Evolutionary conservation across 805 yeast genomes (phyloP).

Genomic region (Starmera quercuum): DNA sequence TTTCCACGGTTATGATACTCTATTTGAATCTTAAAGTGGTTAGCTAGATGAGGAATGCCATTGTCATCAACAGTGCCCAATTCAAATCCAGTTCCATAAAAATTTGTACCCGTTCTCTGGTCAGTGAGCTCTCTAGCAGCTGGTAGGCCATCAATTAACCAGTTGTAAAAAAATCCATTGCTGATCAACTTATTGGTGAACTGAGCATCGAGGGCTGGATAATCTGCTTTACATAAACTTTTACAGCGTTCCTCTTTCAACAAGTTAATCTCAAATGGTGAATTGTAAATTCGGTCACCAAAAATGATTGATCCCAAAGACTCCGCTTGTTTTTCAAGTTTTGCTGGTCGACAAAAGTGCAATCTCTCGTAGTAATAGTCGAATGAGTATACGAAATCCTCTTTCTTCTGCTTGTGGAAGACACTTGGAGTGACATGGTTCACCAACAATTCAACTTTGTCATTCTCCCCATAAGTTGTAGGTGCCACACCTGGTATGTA

Average conservation of each 20-base stretch:
- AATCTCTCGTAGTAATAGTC: constrained; percentile 80
- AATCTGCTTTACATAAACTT: constrained; percentile 51
- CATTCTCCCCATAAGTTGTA: constrained; percentile 71
- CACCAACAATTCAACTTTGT: constrained; percentile 69
- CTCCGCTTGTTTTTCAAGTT: constrained; percentile 61
- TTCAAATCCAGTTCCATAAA: constrained; percentile 76
- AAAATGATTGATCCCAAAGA: constrained; percentile 88
- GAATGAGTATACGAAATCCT: constrained; percentile 61
- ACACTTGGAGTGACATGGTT: constrained; percentile 85
- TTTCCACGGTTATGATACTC: constrained; percentile 77
- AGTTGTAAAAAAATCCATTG: constrained; percentile 81
- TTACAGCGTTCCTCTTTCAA: constrained; percentile 63
- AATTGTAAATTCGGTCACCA: constrained; percentile 91
- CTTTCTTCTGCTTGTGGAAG: constrained; percentile 30
- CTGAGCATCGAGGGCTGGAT: constrained; percentile 57
- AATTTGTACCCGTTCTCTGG: constrained; percentile 47
- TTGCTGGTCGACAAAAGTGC: constrained; percentile 71
- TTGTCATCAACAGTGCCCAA: constrained; percentile 62
- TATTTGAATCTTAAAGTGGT: constrained; percentile 71
- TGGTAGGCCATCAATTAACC: constrained; percentile 94
- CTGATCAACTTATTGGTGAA: constrained; percentile 75
- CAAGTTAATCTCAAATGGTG: constrained; percentile 83
- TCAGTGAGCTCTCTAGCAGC: constrained; percentile 65
- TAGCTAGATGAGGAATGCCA: constrained; percentile 54
- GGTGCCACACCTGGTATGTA: constrained; percentile 97